Conservation (phyloP, 164 flowering plant species). For the Magnolia changhungtana region DNA sequence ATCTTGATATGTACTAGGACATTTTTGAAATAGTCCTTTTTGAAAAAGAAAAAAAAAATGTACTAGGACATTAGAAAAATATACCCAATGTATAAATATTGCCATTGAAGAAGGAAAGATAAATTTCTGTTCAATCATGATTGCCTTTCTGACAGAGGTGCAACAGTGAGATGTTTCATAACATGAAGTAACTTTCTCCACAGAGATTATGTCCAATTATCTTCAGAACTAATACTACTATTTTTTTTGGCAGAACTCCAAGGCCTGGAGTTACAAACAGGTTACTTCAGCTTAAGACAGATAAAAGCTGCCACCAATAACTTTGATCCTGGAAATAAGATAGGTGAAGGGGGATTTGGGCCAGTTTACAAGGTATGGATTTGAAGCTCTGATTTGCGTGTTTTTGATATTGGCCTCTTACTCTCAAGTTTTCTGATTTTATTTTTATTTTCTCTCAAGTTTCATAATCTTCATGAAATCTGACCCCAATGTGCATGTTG, state of each 20-base stretch:
- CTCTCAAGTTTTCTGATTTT: not conserved
- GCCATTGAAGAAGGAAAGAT: not conserved
- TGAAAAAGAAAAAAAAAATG: too few relatives aligned
- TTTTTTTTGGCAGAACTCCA: constrained; percentile 22
- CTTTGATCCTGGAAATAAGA: constrained; percentile 41
- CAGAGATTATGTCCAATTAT: not conserved
- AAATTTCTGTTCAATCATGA: not conserved
- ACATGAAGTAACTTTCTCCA: not conserved
- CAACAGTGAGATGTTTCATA: not conserved
- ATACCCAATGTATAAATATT: not conserved
- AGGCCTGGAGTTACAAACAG: constrained; percentile 40
- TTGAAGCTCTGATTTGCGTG: not conserved
- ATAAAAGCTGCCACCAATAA: constrained; percentile 55
- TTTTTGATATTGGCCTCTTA: not conserved
- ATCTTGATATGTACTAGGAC: too few relatives aligned
- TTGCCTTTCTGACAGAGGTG: not conserved
- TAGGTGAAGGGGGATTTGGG: constrained; percentile 73
- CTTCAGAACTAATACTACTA: not conserved
- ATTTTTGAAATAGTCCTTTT: too few relatives aligned
- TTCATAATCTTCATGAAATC: not conserved
- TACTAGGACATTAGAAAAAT: not conserved
- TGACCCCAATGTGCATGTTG: not conserved
- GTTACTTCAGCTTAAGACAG: constrained; percentile 40
- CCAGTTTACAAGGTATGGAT: constrained; percentile 52
- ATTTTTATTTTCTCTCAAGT: not conserved